Conservation (phyloP, 352 stramenopile genomes). For the Pythium coloratum region DNA sequence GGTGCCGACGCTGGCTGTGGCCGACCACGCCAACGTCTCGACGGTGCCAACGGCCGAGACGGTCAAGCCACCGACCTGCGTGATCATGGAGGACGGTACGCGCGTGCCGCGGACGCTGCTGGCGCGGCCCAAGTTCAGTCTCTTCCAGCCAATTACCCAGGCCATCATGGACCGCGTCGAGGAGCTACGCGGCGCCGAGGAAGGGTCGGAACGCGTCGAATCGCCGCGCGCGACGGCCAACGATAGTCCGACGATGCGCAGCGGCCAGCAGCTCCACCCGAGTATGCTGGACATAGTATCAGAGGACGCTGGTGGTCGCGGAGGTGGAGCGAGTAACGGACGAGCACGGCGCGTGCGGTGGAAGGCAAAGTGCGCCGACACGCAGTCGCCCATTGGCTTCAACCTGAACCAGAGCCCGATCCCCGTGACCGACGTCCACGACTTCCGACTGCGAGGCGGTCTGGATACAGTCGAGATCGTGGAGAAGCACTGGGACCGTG, state of each 20-base stretch:
- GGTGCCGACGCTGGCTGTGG: slow-evolving; percentile 7
- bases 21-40: slow-evolving; percentile 4
- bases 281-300: slow-evolving; percentile 60
- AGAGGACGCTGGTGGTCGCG: slow-evolving; percentile 8
- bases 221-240: slow-evolving; percentile 28
- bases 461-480: slow-evolving; percentile 59
- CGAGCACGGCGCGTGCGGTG: slow-evolving; percentile 37
- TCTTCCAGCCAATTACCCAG: slow-evolving; percentile 81
- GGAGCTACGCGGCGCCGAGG: slow-evolving; percentile 36
- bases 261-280: slow-evolving; percentile 55
- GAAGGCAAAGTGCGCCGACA: slow-evolving; percentile 57
- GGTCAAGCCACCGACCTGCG: neutral
- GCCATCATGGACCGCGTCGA: slow-evolving; percentile 69
- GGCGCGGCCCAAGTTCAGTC: slow-evolving; percentile 86
- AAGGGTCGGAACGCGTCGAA: slow-evolving; percentile 6
- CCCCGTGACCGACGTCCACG: slow-evolving; percentile 45
- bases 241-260: slow-evolving; percentile 38
- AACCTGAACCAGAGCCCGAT: slow-evolving; percentile 61
- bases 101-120: slow-evolving; percentile 56
- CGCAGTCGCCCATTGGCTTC: slow-evolving; percentile 79
- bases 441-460: slow-evolving; percentile 71
- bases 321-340: neutral
- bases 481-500: slow-evolving; percentile 58
- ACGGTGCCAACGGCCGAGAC: neutral
- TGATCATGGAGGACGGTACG: slow-evolving; percentile 16